Evolutionary conservation across 768 basidiomycete species (phyloP), one percentile per base, ranked within the genome.

Genomic region (Termitomyces sp.): DNA sequence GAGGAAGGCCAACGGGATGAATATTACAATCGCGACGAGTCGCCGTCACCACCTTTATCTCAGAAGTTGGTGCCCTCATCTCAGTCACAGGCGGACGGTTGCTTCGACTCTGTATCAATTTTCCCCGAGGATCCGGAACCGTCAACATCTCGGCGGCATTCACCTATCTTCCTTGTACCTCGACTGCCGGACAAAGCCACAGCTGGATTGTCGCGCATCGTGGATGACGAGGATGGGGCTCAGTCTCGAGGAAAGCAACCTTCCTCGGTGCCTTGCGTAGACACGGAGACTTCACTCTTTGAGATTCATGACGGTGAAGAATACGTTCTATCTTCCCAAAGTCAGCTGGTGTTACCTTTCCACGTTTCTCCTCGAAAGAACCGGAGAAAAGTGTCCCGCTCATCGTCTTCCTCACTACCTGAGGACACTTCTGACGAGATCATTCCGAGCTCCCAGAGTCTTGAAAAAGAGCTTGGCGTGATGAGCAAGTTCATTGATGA

Each of bases 391-490:
- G 7, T 17, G 17, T 50, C 38, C 34, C 8, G 16, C 40, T 55
- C 56, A 10, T 51, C 44, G 6, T 54, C 41, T 37, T 27, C 32
- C 27, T 59, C 63, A 37, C 27, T 50, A 25, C 25, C 59, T n/a
- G 53, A 57, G 37, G 50, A 49, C 29, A 50, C 19, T 10, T 52
- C 19, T 14, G 64, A 65, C 14, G 74, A 75, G 48, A 50, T 69
- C 9, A 66, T 80, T n/a, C 76, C 74, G 16, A 81, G 76, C 55
- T 81, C 78, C 32, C 80, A 80, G 58, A 76, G 71, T 56, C 59
- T 58, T 48, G 79, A 81, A 58, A 59, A 59, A n/a, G 75, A 78
- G 50, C 60, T 77, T 25, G 61, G 41, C 23, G 59, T 68, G 6
- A 63, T 62, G 10, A 53, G 48, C 42, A 29, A 32, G 52, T 34